A percentile compares a stretch with the other conserved stretches of the same genome.
Conservation (phyloP, 768 basidiomycete genomes). For the Tubosaeta brunneosetosa region DNA sequence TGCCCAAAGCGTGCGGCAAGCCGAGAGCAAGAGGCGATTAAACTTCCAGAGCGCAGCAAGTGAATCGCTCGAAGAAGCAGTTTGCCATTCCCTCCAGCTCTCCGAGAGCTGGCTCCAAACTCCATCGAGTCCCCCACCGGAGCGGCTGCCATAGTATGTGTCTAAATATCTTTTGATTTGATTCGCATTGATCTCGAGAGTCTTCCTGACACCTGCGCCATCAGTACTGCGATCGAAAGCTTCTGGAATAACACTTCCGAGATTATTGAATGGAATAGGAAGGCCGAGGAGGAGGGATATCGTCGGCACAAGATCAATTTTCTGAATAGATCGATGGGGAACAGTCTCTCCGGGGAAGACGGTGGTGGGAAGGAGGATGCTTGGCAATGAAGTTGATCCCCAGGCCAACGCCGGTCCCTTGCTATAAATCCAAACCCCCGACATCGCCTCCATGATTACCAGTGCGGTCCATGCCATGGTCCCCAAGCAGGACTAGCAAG, state of each 20-base stretch:
- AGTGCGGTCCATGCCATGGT: slow-evolving; percentile 94
- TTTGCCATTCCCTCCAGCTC: slow-evolving; percentile 39
- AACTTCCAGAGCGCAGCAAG: slow-evolving; percentile 20
- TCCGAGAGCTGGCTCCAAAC: slow-evolving; percentile 52
- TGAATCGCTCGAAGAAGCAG: slow-evolving; percentile 19
- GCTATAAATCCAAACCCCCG: slow-evolving; percentile 90
- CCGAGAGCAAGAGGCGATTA: slow-evolving; percentile 37
- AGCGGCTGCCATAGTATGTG: slow-evolving; percentile 65
- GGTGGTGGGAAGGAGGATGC: slow-evolving; percentile 47
- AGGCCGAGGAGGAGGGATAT: slow-evolving; percentile 86
- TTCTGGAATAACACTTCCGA: slow-evolving; percentile 89
- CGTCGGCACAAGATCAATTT: slow-evolving; percentile 90
- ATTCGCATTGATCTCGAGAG: slow-evolving; percentile 62
- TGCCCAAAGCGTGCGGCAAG: slow-evolving; percentile 88
- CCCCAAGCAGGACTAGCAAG: slow-evolving; percentile 85
- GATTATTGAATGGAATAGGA: slow-evolving; percentile 93
- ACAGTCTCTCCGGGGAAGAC: slow-evolving; percentile 56
- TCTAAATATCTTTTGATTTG: slow-evolving; percentile 78
- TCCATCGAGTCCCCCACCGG: slow-evolving; percentile 69
- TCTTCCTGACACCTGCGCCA: slow-evolving; percentile 44
- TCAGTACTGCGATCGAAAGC: slow-evolving; percentile 56
- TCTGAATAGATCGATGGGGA: slow-evolving; percentile 68
- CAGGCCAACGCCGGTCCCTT: slow-evolving; percentile 54
- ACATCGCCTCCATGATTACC: slow-evolving; percentile 95
- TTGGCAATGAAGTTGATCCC: slow-evolving; percentile 35